Base-by-base conservation (phyloP, 2,329 filamentous ascomycete species). In the Trichoderma sp. region DNA sequence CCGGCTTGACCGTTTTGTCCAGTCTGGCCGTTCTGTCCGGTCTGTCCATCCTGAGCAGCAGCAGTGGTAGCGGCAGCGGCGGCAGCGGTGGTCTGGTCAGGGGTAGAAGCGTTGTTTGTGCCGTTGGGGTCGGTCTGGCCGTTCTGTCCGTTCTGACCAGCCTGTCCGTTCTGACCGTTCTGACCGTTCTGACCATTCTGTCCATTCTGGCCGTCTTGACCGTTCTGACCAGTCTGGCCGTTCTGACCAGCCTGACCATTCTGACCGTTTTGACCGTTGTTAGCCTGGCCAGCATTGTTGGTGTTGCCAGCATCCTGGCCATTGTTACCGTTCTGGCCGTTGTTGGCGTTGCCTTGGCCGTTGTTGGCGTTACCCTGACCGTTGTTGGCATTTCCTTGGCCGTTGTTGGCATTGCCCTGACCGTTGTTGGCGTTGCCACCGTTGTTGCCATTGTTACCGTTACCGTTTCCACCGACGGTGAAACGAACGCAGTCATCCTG, bases 401-500 rank as follows among this genome's bases (percentile, higher is more conserved):
- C 68, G 36, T 75, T 71, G 43, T 71, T 72, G n/a, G 71, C 73
- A 12, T 75, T 72, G 9, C 32, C 32, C 32, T 34, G 32, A 34
- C 32, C 32, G 12, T 34, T 74, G 6, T 71, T 74, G 36, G 14
- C 34, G 14, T 36, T 36, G 6, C 14, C 14, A 6, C 74, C 74
- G n/a, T 72, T 72, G 5, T 72, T 71, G 15, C 73, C 73, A 57
- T 75, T 71, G 71, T 76, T 77, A 65, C 74, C 74, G 71, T 76
- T 77, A 65, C 74, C 74, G 24, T 76, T 74, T 32, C 73, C 78
- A 39, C 76, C 79, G n/a, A 89, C 88, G 58, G 84, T 87, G 77
- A 91, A 88, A 76, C 88, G 88, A 65, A 85, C 82, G 78, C 89
- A 91, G 78, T 91, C 89, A 76, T 92, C 90, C 78, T 91, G 89